Base-by-base conservation (phyloP, 805 yeast genomes). In the Lachancea dasiensis region DNA sequence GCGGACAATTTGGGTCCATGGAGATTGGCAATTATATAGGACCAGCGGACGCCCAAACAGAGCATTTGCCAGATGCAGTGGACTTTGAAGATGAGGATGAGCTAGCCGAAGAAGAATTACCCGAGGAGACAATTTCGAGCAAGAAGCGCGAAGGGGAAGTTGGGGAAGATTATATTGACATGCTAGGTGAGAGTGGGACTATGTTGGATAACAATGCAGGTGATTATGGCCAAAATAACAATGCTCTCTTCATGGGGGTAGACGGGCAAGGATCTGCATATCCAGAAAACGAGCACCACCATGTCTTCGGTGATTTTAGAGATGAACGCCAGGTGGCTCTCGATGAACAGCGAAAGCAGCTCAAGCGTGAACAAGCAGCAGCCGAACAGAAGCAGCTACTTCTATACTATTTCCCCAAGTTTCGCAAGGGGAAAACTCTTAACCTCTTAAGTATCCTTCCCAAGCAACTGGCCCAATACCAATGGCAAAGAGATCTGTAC, bases 31-130 rank as follows among this genome's bases (percentile, higher is more conserved):
- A 45, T 23, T 52, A 50, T 32, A 51, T 59, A 22, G 34, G 42
- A 2, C 42, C 44, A n/a, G 41, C 39, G 5, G 72, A 65, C 22
- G 79, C 74, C 14, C 64, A 45, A 14, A 73, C 60, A 65, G 70
- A 72, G 38, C 97, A 89, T 60, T 89, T 92, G 1, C 95, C 77
- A 5, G 90, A 89, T 58, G 98, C 98, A 7, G 68, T 87, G 22
- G 97, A 90, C 60, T 90, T 84, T 56, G 96, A 86, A 53, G 95
- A 86, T 56, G 94, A 85, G 52, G 97, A 89, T 48, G 97, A 89
- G 59, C 66, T 89, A 34, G 97, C 97, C 0, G 97, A 89, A 17
- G 96, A 89, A 31, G 95, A 85, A 39, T 51, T 61, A 3, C 68
- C 68, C 1, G 69, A 62, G 21, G 68, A 49, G 22, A 49, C 48